phyloP scores from a whole-genome alignment of 208 protist species.

The Trichomonas gallinae region DNA sequence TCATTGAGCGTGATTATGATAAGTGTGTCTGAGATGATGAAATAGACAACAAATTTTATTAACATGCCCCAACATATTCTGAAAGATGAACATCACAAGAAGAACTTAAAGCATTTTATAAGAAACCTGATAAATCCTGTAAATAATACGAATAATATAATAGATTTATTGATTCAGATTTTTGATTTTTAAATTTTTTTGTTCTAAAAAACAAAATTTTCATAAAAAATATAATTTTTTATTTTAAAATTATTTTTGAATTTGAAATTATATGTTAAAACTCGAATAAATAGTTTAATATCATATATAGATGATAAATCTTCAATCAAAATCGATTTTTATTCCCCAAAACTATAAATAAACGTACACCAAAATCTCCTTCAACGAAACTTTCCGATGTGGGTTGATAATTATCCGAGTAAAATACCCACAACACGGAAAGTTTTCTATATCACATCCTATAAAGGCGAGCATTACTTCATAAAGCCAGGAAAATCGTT shows the following conservation, averaged over 20 bases:
- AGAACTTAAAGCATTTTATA: neutral
- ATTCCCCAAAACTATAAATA: neutral
- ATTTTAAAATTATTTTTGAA: too few species aligned
- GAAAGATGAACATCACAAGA: neutral
- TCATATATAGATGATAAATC: neutral
- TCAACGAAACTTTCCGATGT: neutral
- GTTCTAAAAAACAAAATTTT: too few species aligned
- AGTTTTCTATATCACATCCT: neutral
- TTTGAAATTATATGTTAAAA: too few species aligned
- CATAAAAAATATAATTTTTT: too few species aligned
- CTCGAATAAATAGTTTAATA: neutral
- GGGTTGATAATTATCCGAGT: neutral
- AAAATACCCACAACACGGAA: neutral
- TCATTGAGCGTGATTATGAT: neutral
- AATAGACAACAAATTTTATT: neutral
- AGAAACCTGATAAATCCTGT: neutral
- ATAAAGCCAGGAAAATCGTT: constrained; percentile 3
- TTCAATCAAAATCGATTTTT: neutral
- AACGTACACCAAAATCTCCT: neutral
- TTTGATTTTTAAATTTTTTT: too few species aligned
- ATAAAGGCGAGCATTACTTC: neutral
- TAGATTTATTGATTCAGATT: too few species aligned
- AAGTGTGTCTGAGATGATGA: neutral
- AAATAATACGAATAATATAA: too few species aligned
- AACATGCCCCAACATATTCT: neutral